Percentiles rank a stretch among this genome's conserved stretches.
These are phyloP conservation scores for Cercospora berteroae DNA, from an alignment of 2,329 filamentous ascomycete species.

Conservation along the genomic window DNA sequence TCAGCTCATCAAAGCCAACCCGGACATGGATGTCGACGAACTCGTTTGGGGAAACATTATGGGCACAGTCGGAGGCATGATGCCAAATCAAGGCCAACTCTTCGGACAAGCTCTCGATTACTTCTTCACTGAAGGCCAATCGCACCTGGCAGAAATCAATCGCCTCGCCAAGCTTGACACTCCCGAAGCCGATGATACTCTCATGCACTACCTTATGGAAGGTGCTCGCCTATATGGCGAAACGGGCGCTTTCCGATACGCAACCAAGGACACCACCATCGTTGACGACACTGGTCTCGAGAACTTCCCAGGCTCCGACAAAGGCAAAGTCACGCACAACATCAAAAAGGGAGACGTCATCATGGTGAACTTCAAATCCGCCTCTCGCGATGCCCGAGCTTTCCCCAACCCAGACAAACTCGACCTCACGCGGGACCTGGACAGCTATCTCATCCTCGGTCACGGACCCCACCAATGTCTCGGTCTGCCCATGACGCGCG, in stretches of 20 bases:
- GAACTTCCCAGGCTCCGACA: slow-evolving; percentile 14
- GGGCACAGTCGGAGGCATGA: slow-evolving; percentile 56
- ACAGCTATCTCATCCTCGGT: slow-evolving; percentile 47
- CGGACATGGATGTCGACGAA: slow-evolving; percentile 45
- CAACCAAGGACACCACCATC: slow-evolving; percentile 37
- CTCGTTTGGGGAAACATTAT: slow-evolving; percentile 59
- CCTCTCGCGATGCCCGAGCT: slow-evolving; percentile 41
- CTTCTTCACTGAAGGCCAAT: slow-evolving; percentile 50
- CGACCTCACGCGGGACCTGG: slow-evolving; percentile 41
- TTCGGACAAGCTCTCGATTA: slow-evolving; percentile 59
- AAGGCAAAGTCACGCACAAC: slow-evolving; percentile 28
- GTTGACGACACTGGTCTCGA: slow-evolving; percentile 32
- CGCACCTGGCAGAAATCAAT: slow-evolving; percentile 51
- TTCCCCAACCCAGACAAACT: slow-evolving; percentile 46
- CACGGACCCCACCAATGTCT: slow-evolving; percentile 46
- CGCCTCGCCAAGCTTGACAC: slow-evolving; percentile 48
- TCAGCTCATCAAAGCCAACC: slow-evolving; percentile 49
- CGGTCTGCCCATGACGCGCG: slow-evolving; percentile 44
- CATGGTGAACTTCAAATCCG: slow-evolving; percentile 46
- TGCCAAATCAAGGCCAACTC: slow-evolving; percentile 57
- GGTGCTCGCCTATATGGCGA: slow-evolving; percentile 46
- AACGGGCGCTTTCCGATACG: slow-evolving; percentile 43
- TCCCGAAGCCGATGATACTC: slow-evolving; percentile 47
- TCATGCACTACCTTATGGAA: slow-evolving; percentile 54
- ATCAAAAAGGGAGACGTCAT: slow-evolving; percentile 42